Evolutionary conservation across 2,329 filamentous ascomycete genomes (phyloP).

Genomic region (Exophiala sp.): DNA sequence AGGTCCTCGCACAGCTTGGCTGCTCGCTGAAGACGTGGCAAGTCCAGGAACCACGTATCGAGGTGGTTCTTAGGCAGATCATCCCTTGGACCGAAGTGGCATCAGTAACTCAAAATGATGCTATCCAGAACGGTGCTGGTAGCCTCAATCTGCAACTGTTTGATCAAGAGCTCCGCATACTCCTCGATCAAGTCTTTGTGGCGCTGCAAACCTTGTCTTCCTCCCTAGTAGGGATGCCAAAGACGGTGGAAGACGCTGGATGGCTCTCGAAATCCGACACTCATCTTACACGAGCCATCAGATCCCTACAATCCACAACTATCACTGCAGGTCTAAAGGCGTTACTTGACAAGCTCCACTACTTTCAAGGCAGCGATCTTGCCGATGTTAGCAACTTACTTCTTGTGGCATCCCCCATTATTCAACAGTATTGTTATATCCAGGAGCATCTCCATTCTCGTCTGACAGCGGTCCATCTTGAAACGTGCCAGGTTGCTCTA

Average conservation of each 20-base stretch:
- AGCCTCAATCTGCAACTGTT: slow-evolving; percentile 42
- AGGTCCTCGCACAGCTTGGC: slow-evolving; percentile 18
- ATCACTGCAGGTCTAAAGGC: slow-evolving; percentile 45
- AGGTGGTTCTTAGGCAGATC: slow-evolving; percentile 62
- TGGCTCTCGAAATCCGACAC: slow-evolving; percentile 59
- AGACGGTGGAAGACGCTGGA: slow-evolving; percentile 54
- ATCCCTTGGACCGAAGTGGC: slow-evolving; percentile 54
- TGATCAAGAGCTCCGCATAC: slow-evolving; percentile 53
- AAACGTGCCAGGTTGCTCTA: slow-evolving; percentile 67
- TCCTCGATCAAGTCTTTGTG: slow-evolving; percentile 72
- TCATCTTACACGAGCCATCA: slow-evolving; percentile 49
- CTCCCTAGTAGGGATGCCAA: slow-evolving; percentile 49
- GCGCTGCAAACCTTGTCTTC: slow-evolving; percentile 67
- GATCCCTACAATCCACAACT: slow-evolving; percentile 54
- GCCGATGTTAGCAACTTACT: slow-evolving; percentile 48
- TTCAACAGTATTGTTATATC: slow-evolving; percentile 64
- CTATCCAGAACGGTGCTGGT: slow-evolving; percentile 19
- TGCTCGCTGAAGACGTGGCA: slow-evolving; percentile 42
- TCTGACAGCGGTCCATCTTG: slow-evolving; percentile 60
- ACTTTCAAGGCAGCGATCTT: slow-evolving; percentile 41
- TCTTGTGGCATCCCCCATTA: slow-evolving; percentile 60
- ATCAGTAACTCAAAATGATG: slow-evolving; percentile 14
- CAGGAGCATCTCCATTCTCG: slow-evolving; percentile 54
- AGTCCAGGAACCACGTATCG: slow-evolving; percentile 52
- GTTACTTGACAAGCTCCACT: slow-evolving; percentile 44